phyloP scores from a whole-genome alignment of 805 yeast genomes.

The Geotrichum ghanense region DNA sequence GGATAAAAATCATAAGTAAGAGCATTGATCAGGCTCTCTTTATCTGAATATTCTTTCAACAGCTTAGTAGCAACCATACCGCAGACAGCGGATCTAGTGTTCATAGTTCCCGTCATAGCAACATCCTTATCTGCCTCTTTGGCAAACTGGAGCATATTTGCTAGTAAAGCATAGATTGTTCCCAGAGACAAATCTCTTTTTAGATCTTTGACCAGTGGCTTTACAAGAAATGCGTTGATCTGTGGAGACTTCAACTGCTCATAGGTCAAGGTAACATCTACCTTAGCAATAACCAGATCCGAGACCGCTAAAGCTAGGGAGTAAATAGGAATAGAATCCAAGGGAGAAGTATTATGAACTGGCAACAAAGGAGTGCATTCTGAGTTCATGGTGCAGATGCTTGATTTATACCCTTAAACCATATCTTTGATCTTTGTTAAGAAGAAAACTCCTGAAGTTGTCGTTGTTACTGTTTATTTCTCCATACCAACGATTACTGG shows the following conservation, averaged over 20 bases:
- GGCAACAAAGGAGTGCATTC: conserved; percentile 2
- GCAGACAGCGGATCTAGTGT: conserved; percentile 39
- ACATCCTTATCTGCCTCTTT: conserved; percentile 25
- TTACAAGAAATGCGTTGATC: conserved; percentile 34
- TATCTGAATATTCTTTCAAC: conserved; percentile 33
- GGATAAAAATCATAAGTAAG: conserved; percentile 38
- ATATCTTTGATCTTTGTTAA: too few relatives aligned
- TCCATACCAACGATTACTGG: too few relatives aligned
- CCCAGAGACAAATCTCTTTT: conserved; percentile 20
- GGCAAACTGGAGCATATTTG: conserved; percentile 28
- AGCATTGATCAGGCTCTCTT: conserved; percentile 33
- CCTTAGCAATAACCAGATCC: conserved; percentile 31
- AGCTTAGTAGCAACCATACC: conserved; percentile 42
- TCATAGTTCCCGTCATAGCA: conserved; percentile 23
- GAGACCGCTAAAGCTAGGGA: conserved; percentile 28
- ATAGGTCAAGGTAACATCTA: conserved; percentile 35
- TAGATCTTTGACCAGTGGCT: conserved; percentile 34
- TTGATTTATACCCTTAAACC: too few relatives aligned
- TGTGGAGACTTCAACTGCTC: conserved; percentile 44
- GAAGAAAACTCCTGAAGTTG: too few relatives aligned
- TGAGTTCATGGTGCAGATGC: not conserved
- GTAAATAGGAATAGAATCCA: conserved; percentile 28
- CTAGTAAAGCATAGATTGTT: conserved; percentile 30
- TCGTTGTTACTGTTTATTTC: too few relatives aligned
- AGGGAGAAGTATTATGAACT: conserved; percentile 10